Conservation (phyloP, 1,284 basidiomycete species). For the Neotropicomus parvogracilis region DNA sequence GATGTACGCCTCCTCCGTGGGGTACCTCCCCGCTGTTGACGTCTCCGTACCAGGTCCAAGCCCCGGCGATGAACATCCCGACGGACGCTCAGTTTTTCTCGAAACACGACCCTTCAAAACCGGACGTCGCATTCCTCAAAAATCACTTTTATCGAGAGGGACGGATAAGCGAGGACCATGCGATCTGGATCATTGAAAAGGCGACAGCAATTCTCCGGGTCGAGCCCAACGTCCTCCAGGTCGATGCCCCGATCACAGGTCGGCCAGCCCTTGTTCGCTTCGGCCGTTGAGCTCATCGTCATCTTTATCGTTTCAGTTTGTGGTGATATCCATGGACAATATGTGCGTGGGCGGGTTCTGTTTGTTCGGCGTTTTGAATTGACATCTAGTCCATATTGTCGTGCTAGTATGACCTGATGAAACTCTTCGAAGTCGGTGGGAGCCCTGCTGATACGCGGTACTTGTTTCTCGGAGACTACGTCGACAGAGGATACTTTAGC, state of each 20-base stretch:
- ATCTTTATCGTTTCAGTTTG: conserved; percentile 56
- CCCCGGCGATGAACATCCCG: conserved; percentile 89
- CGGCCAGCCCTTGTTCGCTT: neutral
- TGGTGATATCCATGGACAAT: conserved; percentile 79
- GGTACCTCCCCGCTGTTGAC: conserved; percentile 14
- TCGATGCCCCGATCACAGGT: conserved; percentile 95
- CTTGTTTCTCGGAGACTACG: conserved; percentile 93
- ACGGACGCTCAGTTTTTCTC: conserved; percentile 94
- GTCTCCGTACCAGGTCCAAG: conserved; percentile 68
- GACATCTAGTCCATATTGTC: conserved; percentile 14
- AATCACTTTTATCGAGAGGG: conserved; percentile 99
- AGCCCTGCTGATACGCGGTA: conserved; percentile 92
- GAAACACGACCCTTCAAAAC: conserved; percentile 78
- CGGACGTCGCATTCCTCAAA: conserved; percentile 96
- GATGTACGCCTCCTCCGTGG: conserved; percentile 50
- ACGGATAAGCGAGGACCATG: conserved; percentile 85
- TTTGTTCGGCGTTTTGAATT: conserved; percentile 13
- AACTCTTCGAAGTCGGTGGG: conserved; percentile 92
- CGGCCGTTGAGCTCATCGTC: conserved; percentile 7
- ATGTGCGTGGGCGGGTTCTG: conserved; percentile 54
- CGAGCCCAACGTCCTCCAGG: conserved; percentile 84
- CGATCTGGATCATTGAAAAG: conserved; percentile 81
- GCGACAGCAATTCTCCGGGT: conserved; percentile 70
- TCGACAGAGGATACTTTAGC: conserved; percentile 91
- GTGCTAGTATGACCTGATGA: conserved; percentile 85